Base-by-base conservation (phyloP, 768 basidiomycete genomes). In the Strobilomyces dryophilus region DNA sequence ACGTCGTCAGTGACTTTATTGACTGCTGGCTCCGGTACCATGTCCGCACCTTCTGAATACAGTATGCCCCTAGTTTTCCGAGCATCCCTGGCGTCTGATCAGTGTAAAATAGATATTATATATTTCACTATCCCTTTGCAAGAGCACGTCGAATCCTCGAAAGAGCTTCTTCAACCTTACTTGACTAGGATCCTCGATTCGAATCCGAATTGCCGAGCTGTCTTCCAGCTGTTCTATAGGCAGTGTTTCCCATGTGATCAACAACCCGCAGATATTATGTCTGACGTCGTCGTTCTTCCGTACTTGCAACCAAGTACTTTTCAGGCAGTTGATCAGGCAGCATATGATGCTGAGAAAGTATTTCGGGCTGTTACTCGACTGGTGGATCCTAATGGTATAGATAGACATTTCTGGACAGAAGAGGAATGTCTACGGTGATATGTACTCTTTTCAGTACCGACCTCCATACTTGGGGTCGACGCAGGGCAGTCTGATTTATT, bases 31-130 rank as follows among this genome's bases (percentile, higher is more conserved):
- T 81, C 85, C 62, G 84, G 81, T 9, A 85, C 85, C 14, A 73
- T 91, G 73, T 84, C 87, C 5, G 77, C 87, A 20, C 92, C 92
- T 0, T 72, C 75, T 45, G 87, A 82, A 3, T 85, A 84, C 76
- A 88, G 84, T 73, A 57, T 26, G 49, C 34, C 51, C 42, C 47
- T 29, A 18, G 20, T 44, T 36, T 29, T n/a, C 36, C 34, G n/a
- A 15, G 21, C 39, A 40, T 2, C 17, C 35, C 35, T 34, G 24
- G 27, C 50, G 9, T 40, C 47, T 54, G 48, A 58, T 53, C 26
- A 14, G 47, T 31, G 49, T 45, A 18, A 32, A 15, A 48, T 10
- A 89, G 87, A 76, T 75, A 74, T 86, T n/a, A 34, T 85, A 8
- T 82, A 85, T 63, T 68, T 87, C 39, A 68, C 74, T 0, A 75